Evolutionary conservation across 768 basidiomycete genomes (phyloP).

Genomic region (Pleurotus platypus): DNA sequence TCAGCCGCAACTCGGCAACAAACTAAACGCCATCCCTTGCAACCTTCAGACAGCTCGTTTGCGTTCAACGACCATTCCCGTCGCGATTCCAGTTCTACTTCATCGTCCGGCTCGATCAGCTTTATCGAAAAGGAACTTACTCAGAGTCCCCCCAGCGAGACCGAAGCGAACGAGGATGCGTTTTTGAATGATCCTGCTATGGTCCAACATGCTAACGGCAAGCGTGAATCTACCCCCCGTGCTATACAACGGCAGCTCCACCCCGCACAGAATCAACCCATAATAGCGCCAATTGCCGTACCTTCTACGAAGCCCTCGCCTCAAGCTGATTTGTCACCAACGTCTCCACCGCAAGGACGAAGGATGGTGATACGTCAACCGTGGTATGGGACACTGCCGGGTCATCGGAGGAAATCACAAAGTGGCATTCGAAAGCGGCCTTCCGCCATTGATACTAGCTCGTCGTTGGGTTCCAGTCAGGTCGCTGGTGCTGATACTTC

Average conservation of each 20-base stretch:
- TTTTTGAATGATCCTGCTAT: background rate
- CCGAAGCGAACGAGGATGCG: background rate
- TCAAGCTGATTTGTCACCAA: background rate
- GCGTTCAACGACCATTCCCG: background rate
- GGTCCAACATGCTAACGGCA: background rate
- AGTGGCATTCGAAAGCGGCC: background rate
- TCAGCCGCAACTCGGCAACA: background rate
- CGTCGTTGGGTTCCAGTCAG: background rate
- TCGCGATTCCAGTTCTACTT: background rate
- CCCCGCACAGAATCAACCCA: background rate
- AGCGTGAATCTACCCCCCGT: background rate
- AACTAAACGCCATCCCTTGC: background rate
- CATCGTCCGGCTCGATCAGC: background rate
- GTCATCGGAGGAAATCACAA: background rate
- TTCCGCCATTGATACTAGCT: background rate
- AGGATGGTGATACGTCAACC: background rate
- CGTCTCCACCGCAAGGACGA: background rate
- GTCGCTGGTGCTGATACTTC: too few relatives aligned
- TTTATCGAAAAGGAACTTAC: conserved; percentile 1
- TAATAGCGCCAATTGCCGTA: background rate
- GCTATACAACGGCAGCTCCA: background rate
- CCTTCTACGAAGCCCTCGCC: background rate
- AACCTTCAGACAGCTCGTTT: background rate
- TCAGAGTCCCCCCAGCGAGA: background rate
- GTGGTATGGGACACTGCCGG: background rate